These are phyloP conservation scores for Psilocybe mexicana DNA, from an alignment of 1,284 basidiomycete genomes.

Conservation along the genomic window DNA sequence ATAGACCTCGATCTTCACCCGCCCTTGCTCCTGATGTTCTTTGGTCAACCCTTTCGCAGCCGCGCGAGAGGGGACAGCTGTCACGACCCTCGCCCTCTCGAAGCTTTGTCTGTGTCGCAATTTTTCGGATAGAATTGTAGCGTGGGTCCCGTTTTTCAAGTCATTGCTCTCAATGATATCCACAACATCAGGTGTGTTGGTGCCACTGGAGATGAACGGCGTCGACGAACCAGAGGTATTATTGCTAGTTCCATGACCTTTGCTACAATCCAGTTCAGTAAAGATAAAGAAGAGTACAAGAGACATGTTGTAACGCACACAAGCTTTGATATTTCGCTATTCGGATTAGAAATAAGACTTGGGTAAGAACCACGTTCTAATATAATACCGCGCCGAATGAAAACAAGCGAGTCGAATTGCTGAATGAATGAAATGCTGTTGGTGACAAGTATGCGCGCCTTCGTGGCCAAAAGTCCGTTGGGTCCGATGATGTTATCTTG, in stretches of 20 bases:
- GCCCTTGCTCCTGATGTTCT: conserved; percentile 83
- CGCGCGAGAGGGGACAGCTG: conserved; percentile 37
- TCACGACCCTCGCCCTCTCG: conserved; percentile 46
- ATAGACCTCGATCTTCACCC: conserved; percentile 81
- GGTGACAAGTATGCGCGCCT: conserved; percentile 88
- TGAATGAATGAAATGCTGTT: conserved; percentile 87
- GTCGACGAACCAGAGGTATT: conserved; percentile 56
- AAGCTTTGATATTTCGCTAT: conserved; percentile 79
- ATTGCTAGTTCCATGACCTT: conserved; percentile 45
- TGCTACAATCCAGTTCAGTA: conserved; percentile 24
- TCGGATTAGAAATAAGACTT: conserved; percentile 61
- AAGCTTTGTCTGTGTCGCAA: conserved; percentile 51
- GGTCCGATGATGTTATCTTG: conserved; percentile 90
- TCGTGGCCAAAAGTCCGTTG: conserved; percentile 79
- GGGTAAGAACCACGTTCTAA: conserved; percentile 77
- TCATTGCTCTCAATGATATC: conserved; percentile 6
- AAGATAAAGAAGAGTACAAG: not conserved
- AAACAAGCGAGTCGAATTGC: conserved; percentile 79
- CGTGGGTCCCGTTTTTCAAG: conserved; percentile 24
- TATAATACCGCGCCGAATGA: conserved; percentile 83
- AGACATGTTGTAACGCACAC: conserved; percentile 54
- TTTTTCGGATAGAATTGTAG: conserved; percentile 42
- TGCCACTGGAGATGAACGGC: conserved; percentile 47
- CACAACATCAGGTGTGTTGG: conserved; percentile 38
- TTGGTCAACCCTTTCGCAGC: conserved; percentile 55